These are phyloP conservation scores for Elsinoe australis DNA, from an alignment of 2,329 filamentous ascomycete species.

Conservation along the genomic window DNA sequence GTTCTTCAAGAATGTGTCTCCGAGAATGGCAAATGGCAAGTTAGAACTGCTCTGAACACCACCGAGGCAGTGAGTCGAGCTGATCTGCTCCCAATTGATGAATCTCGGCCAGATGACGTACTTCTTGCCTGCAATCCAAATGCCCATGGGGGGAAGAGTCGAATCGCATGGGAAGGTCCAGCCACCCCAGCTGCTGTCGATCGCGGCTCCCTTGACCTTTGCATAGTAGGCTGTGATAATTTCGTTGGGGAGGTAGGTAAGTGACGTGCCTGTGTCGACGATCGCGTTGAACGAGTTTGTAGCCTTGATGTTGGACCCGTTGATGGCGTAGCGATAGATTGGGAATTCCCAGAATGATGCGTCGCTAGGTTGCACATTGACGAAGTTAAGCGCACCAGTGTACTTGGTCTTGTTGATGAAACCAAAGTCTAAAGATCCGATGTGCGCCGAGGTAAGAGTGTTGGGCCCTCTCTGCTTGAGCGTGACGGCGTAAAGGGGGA, in stretches of 20 bases:
- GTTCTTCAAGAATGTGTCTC: constrained; percentile 50
- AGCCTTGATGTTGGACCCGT: constrained; percentile 33
- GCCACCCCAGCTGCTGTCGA: constrained; percentile 21
- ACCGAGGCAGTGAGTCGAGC: constrained; percentile 5
- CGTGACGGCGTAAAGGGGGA: constrained; percentile 51
- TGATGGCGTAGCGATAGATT: constrained; percentile 25
- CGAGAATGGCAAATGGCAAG: constrained; percentile 49
- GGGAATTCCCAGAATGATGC: constrained; percentile 22
- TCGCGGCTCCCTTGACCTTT: constrained; percentile 20
- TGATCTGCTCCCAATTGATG: constrained; percentile 14
- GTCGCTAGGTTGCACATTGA: not conserved
- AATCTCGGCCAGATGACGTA: constrained; percentile 1
- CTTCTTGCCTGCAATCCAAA: constrained; percentile 27
- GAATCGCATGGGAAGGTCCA: constrained; percentile 15
- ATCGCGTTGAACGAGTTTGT: constrained; percentile 29
- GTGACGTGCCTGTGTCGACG: constrained; percentile 36
- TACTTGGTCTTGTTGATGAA: constrained; percentile 17
- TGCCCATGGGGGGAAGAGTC: constrained; percentile 7
- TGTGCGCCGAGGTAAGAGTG: constrained; percentile 32
- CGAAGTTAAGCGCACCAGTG: constrained; percentile 13
- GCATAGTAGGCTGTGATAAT: constrained; percentile 24
- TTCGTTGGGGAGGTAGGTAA: constrained; percentile 35
- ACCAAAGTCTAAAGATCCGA: constrained; percentile 22
- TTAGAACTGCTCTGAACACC: constrained; percentile 37
- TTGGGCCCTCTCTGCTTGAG: constrained; percentile 45